Evolutionary conservation across 139 green algal species (phyloP), one percentile per base, ranked within the genome.

Genomic region (Chlamydomonas applanata): DNA sequence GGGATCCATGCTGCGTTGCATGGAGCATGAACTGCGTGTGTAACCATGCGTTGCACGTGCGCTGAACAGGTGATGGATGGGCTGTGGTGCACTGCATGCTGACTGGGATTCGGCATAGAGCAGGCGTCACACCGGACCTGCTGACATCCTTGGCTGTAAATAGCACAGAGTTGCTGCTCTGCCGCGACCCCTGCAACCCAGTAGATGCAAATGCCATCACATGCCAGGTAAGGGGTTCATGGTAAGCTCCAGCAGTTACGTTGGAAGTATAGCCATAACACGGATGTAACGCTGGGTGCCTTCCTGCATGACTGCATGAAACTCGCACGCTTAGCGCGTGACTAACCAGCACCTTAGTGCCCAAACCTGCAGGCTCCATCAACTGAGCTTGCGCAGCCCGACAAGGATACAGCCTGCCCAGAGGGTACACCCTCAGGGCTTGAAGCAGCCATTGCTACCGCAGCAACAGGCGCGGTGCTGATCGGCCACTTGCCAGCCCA

Each of bases 401-500:
- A 62, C 54, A 62, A 33, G 54, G 22, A 62, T 20, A 20, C 54
- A 24, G 22, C 11, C 22, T 4, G 22, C 16, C 5, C 54, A 62
- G 54, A 20, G 29, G 16, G 13, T 33, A 24, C 54, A 62, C 22
- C 54, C 27, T 33, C 11, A 62, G 54, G 22, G 29, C 11, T 22
- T 9, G 16, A 20, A 62, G 16, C 13, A 62, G 54, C 9, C 27
- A 4, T 24, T 36, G 59, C n/a, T 22, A 25, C 4, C 29, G 24
- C 59, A 66, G 59, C 59, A 40, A 25, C 59, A 66, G 24, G 9
- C 17, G 59, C 59, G 3, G 17, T 66, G 59, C 59, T 9, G 9
- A 4, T 66, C 4, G 59, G 59, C n/a, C 59, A 66, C n/a, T 7
- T 66, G 59, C 59, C 59, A 40, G 59, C 59, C 59, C 30, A 30